phyloP scores from a whole-genome alignment of 1,139 yeast genomes.

The Yamadazyma diddensiae region DNA sequence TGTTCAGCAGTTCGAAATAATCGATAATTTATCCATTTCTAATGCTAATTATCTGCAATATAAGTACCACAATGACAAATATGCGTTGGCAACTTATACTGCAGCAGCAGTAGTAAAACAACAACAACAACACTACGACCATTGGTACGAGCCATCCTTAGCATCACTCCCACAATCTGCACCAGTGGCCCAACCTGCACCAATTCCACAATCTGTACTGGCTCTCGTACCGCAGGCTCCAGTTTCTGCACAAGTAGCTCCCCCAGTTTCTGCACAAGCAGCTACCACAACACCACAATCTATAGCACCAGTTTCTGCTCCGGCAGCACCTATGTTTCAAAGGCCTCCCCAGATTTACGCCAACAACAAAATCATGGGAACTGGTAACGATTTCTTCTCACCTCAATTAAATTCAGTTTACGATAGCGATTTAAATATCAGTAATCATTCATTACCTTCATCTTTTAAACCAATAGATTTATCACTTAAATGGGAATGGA shows the following conservation, averaged over 20 bases:
- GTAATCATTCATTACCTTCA: conserved; percentile 12
- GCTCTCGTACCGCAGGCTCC: background rate
- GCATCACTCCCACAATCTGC: background rate
- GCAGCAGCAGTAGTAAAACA: conserved; percentile 13
- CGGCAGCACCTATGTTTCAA: background rate
- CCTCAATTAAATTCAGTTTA: conserved; percentile 6
- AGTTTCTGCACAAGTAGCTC: background rate
- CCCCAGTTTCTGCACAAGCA: background rate
- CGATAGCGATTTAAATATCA: conserved; percentile 9
- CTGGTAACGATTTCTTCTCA: conserved; percentile 4
- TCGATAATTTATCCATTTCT: conserved; percentile 4
- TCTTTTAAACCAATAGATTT: conserved; percentile 8
- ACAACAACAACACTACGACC: conserved; percentile 6
- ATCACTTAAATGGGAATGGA: conserved; percentile 11
- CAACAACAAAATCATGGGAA: background rate
- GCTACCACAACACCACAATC: background rate
- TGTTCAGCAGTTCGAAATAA: conserved; percentile 24
- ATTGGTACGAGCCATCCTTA: conserved; percentile 1
- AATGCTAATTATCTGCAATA: conserved; percentile 2
- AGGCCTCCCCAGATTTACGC: background rate
- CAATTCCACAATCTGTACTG: background rate
- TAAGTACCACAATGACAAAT: conserved; percentile 6
- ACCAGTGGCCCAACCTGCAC: background rate
- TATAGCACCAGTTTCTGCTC: background rate
- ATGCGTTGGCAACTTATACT: conserved; percentile 10